Conservation (phyloP, 2,329 filamentous ascomycete species). For the Sclerotinia glacialis region DNA sequence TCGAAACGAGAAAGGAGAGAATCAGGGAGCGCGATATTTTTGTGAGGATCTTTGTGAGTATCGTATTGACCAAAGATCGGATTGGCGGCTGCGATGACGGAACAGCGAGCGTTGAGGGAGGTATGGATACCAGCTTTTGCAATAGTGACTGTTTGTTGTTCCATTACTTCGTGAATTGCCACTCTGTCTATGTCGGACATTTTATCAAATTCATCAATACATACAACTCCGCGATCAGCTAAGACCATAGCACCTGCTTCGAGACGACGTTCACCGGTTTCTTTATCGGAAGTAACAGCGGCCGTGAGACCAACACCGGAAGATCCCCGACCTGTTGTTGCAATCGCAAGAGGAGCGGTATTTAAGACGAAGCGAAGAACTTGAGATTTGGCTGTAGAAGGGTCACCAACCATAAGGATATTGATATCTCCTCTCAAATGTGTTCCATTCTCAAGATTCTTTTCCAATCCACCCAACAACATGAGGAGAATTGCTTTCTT, state of each 20-base stretch:
- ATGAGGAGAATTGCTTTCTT: conserved; percentile 97
- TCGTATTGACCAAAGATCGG: conserved; percentile 98
- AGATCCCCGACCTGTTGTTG: conserved; percentile 92
- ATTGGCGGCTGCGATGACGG: conserved; percentile 93
- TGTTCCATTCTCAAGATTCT: conserved; percentile 96
- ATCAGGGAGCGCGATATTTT: conserved; percentile 95
- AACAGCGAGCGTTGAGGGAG: conserved; percentile 92
- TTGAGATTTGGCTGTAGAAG: conserved; percentile 98
- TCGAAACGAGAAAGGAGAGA: conserved; percentile 98
- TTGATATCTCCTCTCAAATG: conserved; percentile 99
- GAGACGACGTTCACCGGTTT: conserved; percentile 89
- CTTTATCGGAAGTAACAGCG: conserved; percentile 93
- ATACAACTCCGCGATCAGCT: conserved; percentile 92
- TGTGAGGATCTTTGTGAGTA: conserved; percentile 96
- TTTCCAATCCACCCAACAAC: conserved; percentile 94
- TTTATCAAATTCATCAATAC: conserved; percentile 99
- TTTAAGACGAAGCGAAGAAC: conserved; percentile 95
- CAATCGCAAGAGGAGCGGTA: conserved; percentile 92
- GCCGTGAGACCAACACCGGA: conserved; percentile 97
- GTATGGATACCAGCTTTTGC: conserved; percentile 98
- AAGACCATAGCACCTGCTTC: conserved; percentile 99
- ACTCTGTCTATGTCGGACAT: conserved; percentile 99
- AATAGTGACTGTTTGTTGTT: conserved; percentile 98
- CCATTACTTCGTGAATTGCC: conserved; percentile 99
- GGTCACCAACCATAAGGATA: conserved; percentile 98